Base-by-base conservation (phyloP, 2,329 filamentous ascomycete species). In the Aureobasidium musti region DNA sequence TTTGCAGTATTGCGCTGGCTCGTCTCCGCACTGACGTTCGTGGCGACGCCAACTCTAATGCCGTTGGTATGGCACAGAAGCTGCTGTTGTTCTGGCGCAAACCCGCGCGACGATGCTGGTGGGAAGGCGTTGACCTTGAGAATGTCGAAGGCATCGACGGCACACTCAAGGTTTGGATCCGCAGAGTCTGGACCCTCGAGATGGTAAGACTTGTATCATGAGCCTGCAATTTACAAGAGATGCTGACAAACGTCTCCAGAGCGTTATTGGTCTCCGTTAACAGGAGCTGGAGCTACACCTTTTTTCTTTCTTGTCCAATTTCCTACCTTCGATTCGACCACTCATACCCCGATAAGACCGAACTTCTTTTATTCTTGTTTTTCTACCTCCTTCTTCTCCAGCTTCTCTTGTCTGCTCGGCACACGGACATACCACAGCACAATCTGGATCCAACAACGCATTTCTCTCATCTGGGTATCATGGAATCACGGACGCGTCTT, bases 61-160 rank as follows among this genome's bases (percentile, higher is more conserved):
- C 92, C 0, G 92, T 98, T 21, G 94, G 94, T 63, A 99, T 99
- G 95, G 95, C 95, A 14, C 95, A 99, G 79, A 99, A 99, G 81
- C 85, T 99, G 54, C 84, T 99, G 17, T 84, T 99, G 3, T 99
- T 99, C 82, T 99, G 95, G 95, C 87, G 95, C 71, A 99, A 99
- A 80, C 95, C 95, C 19, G 95, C 95, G 17, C 84, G 95, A 68
- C 86, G 95, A 77, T 99, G 95, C 82, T 99, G 95, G 95, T 99
- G 95, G 95, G 95, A 99, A 78, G 95, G 95, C 28, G 90, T 99
- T 43, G 93, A 98, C 77, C 83, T 99, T 52, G 87, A 95, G 21
- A 84, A 91, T 70, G 91, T 99, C 14, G 92, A 96, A 60, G 95
- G 95, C 17, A 90, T 98, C 8, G 87, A 96, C 61, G 94, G 93